Conservation (phyloP, 306 rosid species). For the Geum urbanum region DNA sequence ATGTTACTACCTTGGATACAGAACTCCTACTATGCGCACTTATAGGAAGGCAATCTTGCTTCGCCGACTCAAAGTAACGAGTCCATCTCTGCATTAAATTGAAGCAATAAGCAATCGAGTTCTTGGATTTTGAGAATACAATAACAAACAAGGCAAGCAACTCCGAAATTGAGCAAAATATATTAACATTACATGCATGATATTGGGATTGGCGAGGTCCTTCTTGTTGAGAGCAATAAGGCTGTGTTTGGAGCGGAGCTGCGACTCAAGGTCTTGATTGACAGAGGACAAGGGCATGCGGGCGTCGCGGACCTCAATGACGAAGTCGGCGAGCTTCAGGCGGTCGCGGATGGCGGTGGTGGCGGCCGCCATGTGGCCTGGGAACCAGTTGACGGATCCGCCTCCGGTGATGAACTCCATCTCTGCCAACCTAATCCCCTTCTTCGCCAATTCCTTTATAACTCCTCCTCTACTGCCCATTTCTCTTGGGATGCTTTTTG, state of each 20-base stretch:
- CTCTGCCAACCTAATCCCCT: conserved; percentile 50
- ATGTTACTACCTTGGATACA: conserved; percentile 45
- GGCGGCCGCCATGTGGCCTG: conserved; percentile 95
- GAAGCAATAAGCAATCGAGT: not conserved
- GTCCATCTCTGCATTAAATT: conserved; percentile 58
- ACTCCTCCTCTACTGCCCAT: conserved; percentile 17
- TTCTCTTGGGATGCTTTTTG: no score
- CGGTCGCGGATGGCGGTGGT: conserved; percentile 67
- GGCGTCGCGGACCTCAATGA: conserved; percentile 78
- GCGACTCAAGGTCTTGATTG: conserved; percentile 60
- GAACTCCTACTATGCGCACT: conserved; percentile 80
- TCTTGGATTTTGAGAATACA: not conserved
- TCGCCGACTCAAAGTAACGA: conserved; percentile 47
- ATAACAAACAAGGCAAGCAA: not conserved
- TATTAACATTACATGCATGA: conserved; percentile 54
- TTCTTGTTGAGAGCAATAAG: conserved; percentile 71
- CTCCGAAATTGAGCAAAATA: no score
- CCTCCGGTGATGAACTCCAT: conserved; percentile 67
- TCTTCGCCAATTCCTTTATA: conserved; percentile 48
- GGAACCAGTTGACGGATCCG: conserved; percentile 78
- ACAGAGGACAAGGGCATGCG: conserved; percentile 80
- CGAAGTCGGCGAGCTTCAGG: conserved; percentile 72
- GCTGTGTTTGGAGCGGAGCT: conserved; percentile 63
- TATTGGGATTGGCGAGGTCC: conserved; percentile 81
- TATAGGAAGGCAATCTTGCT: conserved; percentile 63